phyloP scores from a whole-genome alignment of 345 rosid species.

The Turnera subulata region DNA sequence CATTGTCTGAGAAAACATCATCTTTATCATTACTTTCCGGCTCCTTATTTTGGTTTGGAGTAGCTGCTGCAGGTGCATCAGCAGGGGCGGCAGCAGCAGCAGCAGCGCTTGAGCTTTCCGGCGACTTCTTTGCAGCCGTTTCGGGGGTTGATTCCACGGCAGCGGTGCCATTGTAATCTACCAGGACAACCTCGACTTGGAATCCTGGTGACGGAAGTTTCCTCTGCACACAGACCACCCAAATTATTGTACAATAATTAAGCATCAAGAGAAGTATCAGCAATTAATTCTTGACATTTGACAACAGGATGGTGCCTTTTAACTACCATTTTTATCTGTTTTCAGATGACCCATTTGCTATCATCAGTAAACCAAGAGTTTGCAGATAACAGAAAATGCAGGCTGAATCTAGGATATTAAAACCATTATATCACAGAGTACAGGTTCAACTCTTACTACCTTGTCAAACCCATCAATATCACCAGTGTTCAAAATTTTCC shows the following conservation, averaged over 20 bases:
- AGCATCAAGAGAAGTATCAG: not conserved
- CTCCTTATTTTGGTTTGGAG: conserved; percentile 39
- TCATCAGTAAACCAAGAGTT: no score
- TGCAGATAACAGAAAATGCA: no score
- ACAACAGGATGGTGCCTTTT: no score
- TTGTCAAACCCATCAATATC: conserved; percentile 92
- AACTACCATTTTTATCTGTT: no score
- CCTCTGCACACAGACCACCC: conserved; percentile 38
- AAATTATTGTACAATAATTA: not conserved
- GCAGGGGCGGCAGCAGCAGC: conserved; percentile 26
- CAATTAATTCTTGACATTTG: no score
- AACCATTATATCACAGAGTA: no score
- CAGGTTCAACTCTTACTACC: conserved; percentile 26
- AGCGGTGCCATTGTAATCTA: conserved; percentile 28
- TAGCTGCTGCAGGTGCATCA: conserved; percentile 26
- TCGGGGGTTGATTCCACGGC: conserved; percentile 29
- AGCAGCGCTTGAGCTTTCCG: conserved; percentile 37
- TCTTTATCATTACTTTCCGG: conserved; percentile 48
- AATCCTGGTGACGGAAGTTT: conserved; percentile 91
- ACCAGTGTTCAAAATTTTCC: conserved; percentile 53
- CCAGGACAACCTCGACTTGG: conserved; percentile 61
- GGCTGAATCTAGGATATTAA: no score
- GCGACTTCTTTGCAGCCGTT: conserved; percentile 31
- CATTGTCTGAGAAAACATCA: conserved; percentile 79
- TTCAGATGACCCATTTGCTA: no score